Percentiles rank a stretch among this genome's conserved stretches.
phyloP scores from a whole-genome alignment of 768 basidiomycete genomes.

The Naganishia vishniacii region DNA sequence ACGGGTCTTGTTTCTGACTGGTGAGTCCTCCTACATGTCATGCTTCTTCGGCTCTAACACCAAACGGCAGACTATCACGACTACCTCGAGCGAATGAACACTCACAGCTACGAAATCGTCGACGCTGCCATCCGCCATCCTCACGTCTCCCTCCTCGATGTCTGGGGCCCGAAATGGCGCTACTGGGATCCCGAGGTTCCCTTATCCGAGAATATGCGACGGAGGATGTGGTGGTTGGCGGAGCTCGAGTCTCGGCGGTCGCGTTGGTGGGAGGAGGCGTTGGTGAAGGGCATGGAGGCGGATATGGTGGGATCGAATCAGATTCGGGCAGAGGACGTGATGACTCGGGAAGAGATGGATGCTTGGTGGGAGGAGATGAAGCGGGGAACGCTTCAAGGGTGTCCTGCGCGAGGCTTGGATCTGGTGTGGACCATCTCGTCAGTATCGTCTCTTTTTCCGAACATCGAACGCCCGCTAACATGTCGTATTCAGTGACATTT shows the following conservation, averaged over 20 bases:
- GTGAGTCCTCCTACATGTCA: conserved; percentile 29
- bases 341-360: conserved; percentile 18
- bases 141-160: conserved; percentile 36
- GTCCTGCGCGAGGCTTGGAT: conserved; percentile 26
- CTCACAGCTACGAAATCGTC: conserved; percentile 48
- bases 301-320: conserved; percentile 2
- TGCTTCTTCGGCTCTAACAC: neutral
- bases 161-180: conserved; percentile 49
- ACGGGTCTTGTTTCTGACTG: conserved; percentile 45
- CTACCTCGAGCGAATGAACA: conserved; percentile 48
- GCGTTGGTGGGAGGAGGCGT: neutral
- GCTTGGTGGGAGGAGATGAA: conserved; percentile 2
- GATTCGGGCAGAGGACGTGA: conserved; percentile 26
- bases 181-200: conserved; percentile 39
- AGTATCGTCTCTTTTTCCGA: conserved; percentile 21
- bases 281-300: neutral
- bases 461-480: neutral
- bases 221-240: conserved; percentile 32
- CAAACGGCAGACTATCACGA: conserved; percentile 39
- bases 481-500: conserved; percentile 42
- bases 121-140: conserved; percentile 47
- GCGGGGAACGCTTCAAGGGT: conserved; percentile 8
- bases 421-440: conserved; percentile 46
- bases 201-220: conserved; percentile 41
- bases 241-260: conserved; percentile 10